Evolutionary conservation across 2,329 filamentous ascomycete genomes (phyloP).

Genomic region (Monilinia aucupariae): DNA sequence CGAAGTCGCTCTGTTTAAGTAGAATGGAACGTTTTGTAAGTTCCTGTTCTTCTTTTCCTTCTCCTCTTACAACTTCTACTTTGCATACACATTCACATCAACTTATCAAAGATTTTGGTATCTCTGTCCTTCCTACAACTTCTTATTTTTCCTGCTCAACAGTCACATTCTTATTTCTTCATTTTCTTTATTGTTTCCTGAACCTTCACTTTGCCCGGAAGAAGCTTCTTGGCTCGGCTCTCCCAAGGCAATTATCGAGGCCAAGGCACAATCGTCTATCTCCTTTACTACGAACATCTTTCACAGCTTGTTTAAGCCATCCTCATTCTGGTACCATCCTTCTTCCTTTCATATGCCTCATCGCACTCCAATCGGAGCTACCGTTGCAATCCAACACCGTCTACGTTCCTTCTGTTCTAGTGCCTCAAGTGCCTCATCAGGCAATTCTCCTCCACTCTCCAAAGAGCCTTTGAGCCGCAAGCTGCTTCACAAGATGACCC

Average conservation of each 20-base stretch:
- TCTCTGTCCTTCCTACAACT: neutral
- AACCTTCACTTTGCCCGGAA: neutral
- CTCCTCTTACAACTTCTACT: neutral
- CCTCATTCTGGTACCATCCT: neutral
- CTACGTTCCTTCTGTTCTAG: constrained; percentile 31
- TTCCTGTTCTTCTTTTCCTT: neutral
- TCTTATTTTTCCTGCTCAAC: neutral
- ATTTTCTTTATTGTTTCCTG: neutral
- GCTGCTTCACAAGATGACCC: constrained; percentile 6
- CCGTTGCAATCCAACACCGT: constrained; percentile 30
- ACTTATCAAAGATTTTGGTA: constrained; percentile 7
- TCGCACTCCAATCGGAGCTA: constrained; percentile 18
- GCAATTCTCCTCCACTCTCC: constrained; percentile 4
- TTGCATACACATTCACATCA: constrained; percentile 6
- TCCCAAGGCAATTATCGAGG: neutral
- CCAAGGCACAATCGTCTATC: neutral
- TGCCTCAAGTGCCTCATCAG: constrained; percentile 12
- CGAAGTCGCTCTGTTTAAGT: neutral
- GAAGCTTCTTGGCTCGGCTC: neutral
- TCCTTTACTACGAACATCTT: neutral
- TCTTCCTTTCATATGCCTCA: constrained; percentile 8
- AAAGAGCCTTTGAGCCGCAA: neutral
- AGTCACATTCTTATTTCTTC: neutral
- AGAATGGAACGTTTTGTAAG: neutral
- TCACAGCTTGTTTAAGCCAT: neutral